phyloP scores from a whole-genome alignment of 2,329 filamentous ascomycete genomes.

The Aspergillus neoniger region DNA sequence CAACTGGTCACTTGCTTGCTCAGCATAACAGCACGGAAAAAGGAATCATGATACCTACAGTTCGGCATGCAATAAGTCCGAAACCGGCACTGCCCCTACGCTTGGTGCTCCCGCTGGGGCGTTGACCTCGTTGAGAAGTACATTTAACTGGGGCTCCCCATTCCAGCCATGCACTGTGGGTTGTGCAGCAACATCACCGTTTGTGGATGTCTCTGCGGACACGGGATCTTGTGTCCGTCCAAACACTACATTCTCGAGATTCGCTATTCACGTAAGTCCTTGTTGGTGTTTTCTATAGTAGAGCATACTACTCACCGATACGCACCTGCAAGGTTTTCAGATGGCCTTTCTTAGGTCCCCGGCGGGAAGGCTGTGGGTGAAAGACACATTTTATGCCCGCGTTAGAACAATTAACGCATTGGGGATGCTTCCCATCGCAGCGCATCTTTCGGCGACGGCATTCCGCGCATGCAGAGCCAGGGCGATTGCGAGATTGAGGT shows the following conservation, averaged over 20 bases:
- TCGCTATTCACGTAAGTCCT: not conserved
- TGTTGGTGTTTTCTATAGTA: not conserved
- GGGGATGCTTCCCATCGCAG: constrained; percentile 13
- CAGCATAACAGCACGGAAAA: not conserved
- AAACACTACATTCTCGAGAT: constrained; percentile 2
- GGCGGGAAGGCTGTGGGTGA: not conserved
- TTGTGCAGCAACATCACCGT: not conserved
- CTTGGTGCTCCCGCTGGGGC: not conserved
- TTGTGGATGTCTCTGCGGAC: not conserved
- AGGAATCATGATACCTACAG: not conserved
- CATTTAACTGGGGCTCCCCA: not conserved
- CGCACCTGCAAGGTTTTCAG: constrained; percentile 7
- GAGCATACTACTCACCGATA: constrained; percentile 2
- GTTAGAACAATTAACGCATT: constrained; percentile 9
- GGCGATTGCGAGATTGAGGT: constrained; percentile 10
- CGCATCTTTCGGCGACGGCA: constrained; percentile 15
- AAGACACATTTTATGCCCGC: constrained; percentile 7
- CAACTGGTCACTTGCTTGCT: constrained; percentile 13
- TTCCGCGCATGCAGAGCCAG: constrained; percentile 14
- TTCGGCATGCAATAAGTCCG: not conserved
- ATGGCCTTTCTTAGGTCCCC: constrained; percentile 15
- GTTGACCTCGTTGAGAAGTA: not conserved
- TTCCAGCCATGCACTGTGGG: not conserved
- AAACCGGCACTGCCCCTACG: not conserved
- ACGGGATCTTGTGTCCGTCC: not conserved